Percentiles rank a stretch among this genome's conserved stretches.
Conservation (phyloP, 768 basidiomycete genomes). For the Rickenella mellea region DNA sequence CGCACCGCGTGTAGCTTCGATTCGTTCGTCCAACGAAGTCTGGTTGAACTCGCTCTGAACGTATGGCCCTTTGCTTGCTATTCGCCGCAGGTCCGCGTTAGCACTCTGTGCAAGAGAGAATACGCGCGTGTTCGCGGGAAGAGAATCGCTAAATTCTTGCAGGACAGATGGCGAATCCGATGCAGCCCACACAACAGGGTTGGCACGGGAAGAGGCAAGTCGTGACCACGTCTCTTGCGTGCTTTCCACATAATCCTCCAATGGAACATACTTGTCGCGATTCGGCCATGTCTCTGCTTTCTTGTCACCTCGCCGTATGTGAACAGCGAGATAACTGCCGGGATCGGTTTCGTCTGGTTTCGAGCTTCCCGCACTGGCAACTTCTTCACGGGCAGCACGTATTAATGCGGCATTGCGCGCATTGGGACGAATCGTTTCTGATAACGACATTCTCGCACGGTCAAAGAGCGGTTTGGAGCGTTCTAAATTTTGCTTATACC, state of each 20-base stretch:
- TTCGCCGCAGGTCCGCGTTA: slow-evolving; percentile 29
- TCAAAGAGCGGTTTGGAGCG: slow-evolving; percentile 48
- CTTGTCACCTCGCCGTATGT: slow-evolving; percentile 57
- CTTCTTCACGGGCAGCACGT: slow-evolving; percentile 34
- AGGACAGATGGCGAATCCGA: slow-evolving; percentile 45
- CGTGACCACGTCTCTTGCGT: slow-evolving; percentile 31
- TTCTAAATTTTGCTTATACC: slow-evolving; percentile 45
- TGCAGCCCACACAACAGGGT: slow-evolving; percentile 44
- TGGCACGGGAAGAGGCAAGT: slow-evolving; percentile 13
- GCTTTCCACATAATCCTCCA: slow-evolving; percentile 36
- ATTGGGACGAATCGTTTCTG: slow-evolving; percentile 45
- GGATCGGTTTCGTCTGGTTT: not conserved
- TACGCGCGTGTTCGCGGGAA: slow-evolving; percentile 23
- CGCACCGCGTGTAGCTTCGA: slow-evolving; percentile 50
- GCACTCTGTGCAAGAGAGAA: slow-evolving; percentile 38
- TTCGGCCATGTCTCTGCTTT: slow-evolving; percentile 35
- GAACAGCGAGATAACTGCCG: slow-evolving; percentile 40
- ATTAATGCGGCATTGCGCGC: slow-evolving; percentile 36
- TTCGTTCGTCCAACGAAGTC: slow-evolving; percentile 29
- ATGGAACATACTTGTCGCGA: slow-evolving; percentile 36
- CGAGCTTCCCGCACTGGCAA: slow-evolving; percentile 4
- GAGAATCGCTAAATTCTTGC: slow-evolving; percentile 31
- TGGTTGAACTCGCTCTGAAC: slow-evolving; percentile 40
- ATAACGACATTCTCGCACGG: slow-evolving; percentile 36
- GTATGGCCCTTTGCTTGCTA: slow-evolving; percentile 47